phyloP scores from a whole-genome alignment of 805 yeast genomes.

The Ogataea allantospora region DNA sequence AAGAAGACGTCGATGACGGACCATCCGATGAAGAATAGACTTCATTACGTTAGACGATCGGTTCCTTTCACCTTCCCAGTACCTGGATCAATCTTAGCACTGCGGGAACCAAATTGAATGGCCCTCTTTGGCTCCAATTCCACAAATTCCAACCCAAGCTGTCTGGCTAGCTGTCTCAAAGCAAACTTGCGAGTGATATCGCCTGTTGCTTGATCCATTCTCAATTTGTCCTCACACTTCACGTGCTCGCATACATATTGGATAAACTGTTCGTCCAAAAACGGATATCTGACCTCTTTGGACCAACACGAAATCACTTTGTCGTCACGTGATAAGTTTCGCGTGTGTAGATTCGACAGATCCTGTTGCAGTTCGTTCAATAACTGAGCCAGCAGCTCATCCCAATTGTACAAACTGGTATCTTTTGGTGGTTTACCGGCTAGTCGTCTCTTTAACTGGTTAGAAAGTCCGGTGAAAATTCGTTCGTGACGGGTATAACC shows the following conservation, averaged over 20 bases:
- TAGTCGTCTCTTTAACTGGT: slow-evolving; percentile 21
- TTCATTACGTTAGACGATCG: slow-evolving; percentile 39
- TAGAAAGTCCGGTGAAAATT: slow-evolving; percentile 37
- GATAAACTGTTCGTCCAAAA: slow-evolving; percentile 63
- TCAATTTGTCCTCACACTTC: slow-evolving; percentile 47
- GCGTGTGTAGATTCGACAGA: slow-evolving; percentile 65
- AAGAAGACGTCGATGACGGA: slow-evolving; percentile 38
- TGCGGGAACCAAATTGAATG: slow-evolving; percentile 92
- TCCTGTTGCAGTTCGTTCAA: slow-evolving; percentile 64
- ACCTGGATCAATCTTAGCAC: slow-evolving; percentile 89
- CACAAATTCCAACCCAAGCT: slow-evolving; percentile 46
- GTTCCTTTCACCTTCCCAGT: slow-evolving; percentile 78
- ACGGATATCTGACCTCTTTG: slow-evolving; percentile 87
- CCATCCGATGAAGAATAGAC: slow-evolving; percentile 26
- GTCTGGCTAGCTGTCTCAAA: slow-evolving; percentile 59
- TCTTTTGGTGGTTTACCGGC: slow-evolving; percentile 24
- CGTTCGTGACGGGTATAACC: slow-evolving; percentile 87
- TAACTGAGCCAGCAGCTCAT: slow-evolving; percentile 39
- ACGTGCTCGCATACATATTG: slow-evolving; percentile 43
- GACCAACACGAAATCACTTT: slow-evolving; percentile 85
- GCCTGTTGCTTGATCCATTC: slow-evolving; percentile 36
- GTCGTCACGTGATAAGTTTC: slow-evolving; percentile 92
- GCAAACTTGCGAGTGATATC: slow-evolving; percentile 47
- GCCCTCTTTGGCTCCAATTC: slow-evolving; percentile 84
- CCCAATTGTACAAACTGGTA: slow-evolving; percentile 13